A percentile compares a stretch with the other conserved stretches of the same genome.
These are phyloP conservation scores for Globisporangium canariense DNA, from an alignment of 352 stramenopile species.

Conservation along the genomic window DNA sequence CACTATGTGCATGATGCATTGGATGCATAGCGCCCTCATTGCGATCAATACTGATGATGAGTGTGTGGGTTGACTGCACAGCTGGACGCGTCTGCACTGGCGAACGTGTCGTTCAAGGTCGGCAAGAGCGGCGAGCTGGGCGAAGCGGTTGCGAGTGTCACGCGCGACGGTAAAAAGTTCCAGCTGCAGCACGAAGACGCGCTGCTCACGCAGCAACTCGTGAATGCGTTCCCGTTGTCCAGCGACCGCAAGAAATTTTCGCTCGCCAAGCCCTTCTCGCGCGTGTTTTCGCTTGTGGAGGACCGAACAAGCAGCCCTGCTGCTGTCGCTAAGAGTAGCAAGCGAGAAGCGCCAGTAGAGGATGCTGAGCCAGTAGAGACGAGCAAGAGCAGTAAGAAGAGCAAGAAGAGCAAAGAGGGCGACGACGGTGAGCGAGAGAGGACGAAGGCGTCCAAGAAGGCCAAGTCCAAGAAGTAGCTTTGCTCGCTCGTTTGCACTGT, in stretches of 20 bases:
- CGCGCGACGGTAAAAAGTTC: conserved; percentile 48
- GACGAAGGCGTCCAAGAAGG: conserved; percentile 22
- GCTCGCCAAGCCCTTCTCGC: conserved; percentile 70
- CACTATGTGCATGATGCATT: neutral
- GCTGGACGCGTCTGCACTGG: conserved; percentile 66
- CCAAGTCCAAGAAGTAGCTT: conserved; percentile 4
- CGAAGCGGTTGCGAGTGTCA: conserved; percentile 39
- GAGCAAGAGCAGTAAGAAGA: conserved; percentile 53
- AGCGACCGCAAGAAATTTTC: conserved; percentile 57
- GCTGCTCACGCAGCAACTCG: conserved; percentile 68
- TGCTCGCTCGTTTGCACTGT: neutral
- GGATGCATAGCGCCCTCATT: neutral
- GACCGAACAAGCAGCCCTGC: conserved; percentile 22
- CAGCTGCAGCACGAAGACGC: conserved; percentile 52
- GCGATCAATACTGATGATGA: conserved; percentile 8
- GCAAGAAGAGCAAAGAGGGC: conserved; percentile 43
- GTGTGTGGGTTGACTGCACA: conserved; percentile 22
- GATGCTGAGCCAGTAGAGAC: conserved; percentile 22
- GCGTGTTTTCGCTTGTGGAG: conserved; percentile 71
- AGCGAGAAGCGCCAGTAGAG: conserved; percentile 25
- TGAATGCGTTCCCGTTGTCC: conserved; percentile 66
- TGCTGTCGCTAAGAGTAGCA: conserved; percentile 5
- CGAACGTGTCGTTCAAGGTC: conserved; percentile 70
- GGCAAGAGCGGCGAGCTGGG: conserved; percentile 29
- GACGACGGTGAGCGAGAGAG: conserved; percentile 17